Base-by-base conservation (phyloP, 164 flowering plant species). In the Akebia trifoliata region DNA sequence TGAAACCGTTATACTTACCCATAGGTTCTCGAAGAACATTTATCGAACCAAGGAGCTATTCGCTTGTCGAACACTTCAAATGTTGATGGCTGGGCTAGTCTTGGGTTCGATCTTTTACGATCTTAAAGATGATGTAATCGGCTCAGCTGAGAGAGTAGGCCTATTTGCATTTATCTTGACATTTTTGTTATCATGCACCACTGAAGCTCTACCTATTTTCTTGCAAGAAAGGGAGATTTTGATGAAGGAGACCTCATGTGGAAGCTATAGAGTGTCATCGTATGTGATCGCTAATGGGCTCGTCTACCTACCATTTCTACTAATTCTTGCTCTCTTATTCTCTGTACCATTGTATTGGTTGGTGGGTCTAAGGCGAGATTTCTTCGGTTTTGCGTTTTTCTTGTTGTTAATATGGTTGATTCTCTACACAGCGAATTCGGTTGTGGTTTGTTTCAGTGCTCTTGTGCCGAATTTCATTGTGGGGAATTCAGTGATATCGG, bases 381-480 rank as follows among this genome's bases (percentile, higher is more conserved):
- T 83, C 54, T 34, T 38, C 46, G 83, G 96, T 0, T 93, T 93
- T 55, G 18, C 63, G 36, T 80, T 79, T 30, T 90, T 87, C 72
- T 36, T 86, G 73, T 34, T 87, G 17, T 36, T 93, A 2, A 82
- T 93, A 6, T 90, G 96, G 97, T 54, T 93, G 57, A 77, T 87
- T 28, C 79, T 90, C 28, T 86, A 81, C 76, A 87, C 94, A 0
- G 97, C 99, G 0, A 90, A 90, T 46, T 93, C 99, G 0, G 90
- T 93, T 1, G 99, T 90, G 55, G 87, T 87, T n/a, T 93, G 97
- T 65, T 86, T 81, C 73, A 81, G 97, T 59, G 96, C 99, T 17
- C 65, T 93, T 20, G 94, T 81, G 49, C 97, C 99, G 0, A 87
- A 90, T 70, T 93, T 90, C 82, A 87, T 93, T 3, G 84, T 90